Evolutionary conservation across 495 filamentous ascomycete genomes (phyloP).

Genomic region (Tuber microsphaerosporum): DNA sequence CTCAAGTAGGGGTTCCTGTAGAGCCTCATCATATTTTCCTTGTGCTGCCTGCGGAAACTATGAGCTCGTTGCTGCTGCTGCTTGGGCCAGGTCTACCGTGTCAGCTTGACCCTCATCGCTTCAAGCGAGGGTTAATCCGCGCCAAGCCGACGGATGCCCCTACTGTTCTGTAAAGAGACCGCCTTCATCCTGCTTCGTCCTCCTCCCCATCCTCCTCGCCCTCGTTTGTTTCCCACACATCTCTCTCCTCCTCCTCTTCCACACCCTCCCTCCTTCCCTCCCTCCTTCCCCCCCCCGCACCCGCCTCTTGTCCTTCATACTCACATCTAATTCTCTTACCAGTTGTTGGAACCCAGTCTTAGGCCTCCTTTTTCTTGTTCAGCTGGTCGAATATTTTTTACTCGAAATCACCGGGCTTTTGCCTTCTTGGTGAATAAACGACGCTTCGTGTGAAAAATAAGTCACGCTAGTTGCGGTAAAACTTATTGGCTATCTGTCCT

Average conservation of each 20-base stretch:
- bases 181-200: not conserved
- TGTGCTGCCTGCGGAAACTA: not conserved
- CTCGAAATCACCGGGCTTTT: not conserved
- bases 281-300: conserved; percentile 11
- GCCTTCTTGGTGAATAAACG: conserved; percentile 13
- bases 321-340: not conserved
- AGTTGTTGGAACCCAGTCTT: not conserved
- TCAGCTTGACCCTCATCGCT: not conserved
- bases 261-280: conserved; percentile 16
- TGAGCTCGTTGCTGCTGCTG: not conserved
- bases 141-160: not conserved
- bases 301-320: conserved; percentile 10
- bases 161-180: not conserved
- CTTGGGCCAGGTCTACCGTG: not conserved
- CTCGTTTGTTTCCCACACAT: conserved; percentile 11
- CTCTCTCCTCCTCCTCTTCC: conserved; percentile 4
- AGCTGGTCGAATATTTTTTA: not conserved
- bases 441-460: conserved; percentile 1
- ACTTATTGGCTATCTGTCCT: not conserved
- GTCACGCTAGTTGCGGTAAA: conserved; percentile 1
- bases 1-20: not conserved
- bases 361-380: not conserved
- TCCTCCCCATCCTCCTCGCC: conserved; percentile 13
- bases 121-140: not conserved
- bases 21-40: conserved; percentile 3